phyloP scores from a whole-genome alignment of 805 yeast species.

The Ogataea paradorogensis region DNA sequence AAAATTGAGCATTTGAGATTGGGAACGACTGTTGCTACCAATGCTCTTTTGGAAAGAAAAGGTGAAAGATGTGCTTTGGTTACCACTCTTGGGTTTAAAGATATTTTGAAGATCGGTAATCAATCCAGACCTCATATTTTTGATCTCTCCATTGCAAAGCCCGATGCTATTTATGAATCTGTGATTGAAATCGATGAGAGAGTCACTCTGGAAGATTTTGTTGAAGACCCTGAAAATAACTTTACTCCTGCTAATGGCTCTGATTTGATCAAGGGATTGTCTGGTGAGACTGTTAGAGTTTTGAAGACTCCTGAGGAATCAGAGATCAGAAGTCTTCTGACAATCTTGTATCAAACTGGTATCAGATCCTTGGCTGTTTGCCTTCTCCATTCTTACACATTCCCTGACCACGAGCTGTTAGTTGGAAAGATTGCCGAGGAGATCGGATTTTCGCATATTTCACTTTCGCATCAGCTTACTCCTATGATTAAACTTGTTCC shows the following conservation, averaged over 20 bases:
- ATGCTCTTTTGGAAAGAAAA: conserved; percentile 87
- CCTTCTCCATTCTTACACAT: conserved; percentile 70
- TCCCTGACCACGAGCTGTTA: conserved; percentile 60
- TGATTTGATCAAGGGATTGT: conserved; percentile 50
- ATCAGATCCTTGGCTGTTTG: conserved; percentile 70
- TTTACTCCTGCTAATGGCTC: conserved; percentile 29
- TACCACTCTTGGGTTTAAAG: conserved; percentile 87
- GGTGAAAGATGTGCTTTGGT: conserved; percentile 86
- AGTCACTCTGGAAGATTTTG: conserved; percentile 76
- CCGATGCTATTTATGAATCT: conserved; percentile 65
- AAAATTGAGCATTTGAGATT: conserved; percentile 68
- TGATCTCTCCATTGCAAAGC: conserved; percentile 71
- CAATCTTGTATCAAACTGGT: conserved; percentile 50
- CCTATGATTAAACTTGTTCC: conserved; percentile 80
- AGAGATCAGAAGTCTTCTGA: conserved; percentile 42
- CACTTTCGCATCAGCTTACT: conserved; percentile 63
- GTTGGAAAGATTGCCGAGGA: conserved; percentile 59
- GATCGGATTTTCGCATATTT: conserved; percentile 66
- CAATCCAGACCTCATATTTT: conserved; percentile 90
- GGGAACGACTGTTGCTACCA: conserved; percentile 97
- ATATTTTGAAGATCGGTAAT: conserved; percentile 79
- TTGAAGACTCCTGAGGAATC: conserved; percentile 47
- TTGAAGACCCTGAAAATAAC: conserved; percentile 60
- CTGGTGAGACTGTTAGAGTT: conserved; percentile 66
- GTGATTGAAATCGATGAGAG: conserved; percentile 90